Evolutionary conservation across 2,329 filamentous ascomycete species (phyloP).

Genomic region (Triangularia setosa): DNA sequence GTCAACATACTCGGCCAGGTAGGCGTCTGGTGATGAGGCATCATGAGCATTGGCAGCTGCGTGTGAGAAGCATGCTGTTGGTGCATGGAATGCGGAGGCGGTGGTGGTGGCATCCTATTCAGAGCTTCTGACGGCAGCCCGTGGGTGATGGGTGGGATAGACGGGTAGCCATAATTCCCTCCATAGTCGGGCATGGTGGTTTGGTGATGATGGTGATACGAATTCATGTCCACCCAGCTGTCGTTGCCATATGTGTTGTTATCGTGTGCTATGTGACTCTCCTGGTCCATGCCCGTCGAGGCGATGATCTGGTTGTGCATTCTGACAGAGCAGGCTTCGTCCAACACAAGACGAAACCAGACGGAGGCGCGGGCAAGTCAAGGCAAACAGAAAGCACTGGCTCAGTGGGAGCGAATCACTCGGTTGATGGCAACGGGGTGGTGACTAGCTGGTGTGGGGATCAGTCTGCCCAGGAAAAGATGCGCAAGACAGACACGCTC

Average conservation of each 20-base stretch:
- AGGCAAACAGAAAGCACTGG: constrained; percentile 16
- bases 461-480: constrained; percentile 26
- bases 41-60: constrained; percentile 66
- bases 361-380: constrained; percentile 18
- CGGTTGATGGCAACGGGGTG: constrained; percentile 12
- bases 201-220: constrained; percentile 57
- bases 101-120: constrained; percentile 52
- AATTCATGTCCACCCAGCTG: constrained; percentile 45
- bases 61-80: constrained; percentile 41
- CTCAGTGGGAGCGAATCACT: constrained; percentile 5
- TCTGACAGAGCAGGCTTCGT: constrained; percentile 23
- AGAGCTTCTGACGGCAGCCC: constrained; percentile 49
- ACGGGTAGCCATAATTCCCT: constrained; percentile 47
- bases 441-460: constrained; percentile 21
- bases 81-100: constrained; percentile 57
- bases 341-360: constrained; percentile 21
- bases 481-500: constrained; percentile 24
- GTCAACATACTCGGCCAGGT: constrained; percentile 81
- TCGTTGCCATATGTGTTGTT: constrained; percentile 39
- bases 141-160: constrained; percentile 49
- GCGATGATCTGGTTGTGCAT: constrained; percentile 46
- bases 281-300: constrained; percentile 44
- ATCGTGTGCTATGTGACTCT: constrained; percentile 43
- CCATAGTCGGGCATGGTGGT: constrained; percentile 68
- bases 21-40: constrained; percentile 47